Base-by-base conservation (phyloP, 208 protist species). In the Wallacemonas rigidus region DNA sequence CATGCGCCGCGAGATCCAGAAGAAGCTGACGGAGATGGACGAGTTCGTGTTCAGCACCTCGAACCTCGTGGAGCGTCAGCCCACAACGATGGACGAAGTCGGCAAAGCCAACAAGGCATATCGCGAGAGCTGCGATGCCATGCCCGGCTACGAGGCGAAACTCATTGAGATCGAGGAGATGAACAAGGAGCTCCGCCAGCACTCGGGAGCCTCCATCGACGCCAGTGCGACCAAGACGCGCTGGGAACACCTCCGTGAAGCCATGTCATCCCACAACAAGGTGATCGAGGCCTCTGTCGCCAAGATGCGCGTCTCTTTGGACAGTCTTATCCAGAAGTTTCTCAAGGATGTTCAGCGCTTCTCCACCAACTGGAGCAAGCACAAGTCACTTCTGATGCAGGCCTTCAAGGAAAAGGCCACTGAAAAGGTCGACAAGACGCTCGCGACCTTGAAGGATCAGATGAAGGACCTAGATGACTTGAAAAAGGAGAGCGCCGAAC, bases 21-120 rank as follows among this genome's bases (percentile, higher is more conserved):
- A 55, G 15, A 72, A 85, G 26, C 62, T 97, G 51, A 76, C 39
- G 11, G 81, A 94, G 3, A 83, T 98, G 40, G 92, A 98, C 48
- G 80, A 90, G 44, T 98, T 98, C 76, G 84, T 98, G 15, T 80
- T 87, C 48, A 79, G 80, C 36, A 88, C 93, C 35, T 94, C 91
- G n/a, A 97, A 96, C 75, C 75, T 92, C 15, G 88, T 98, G 62
- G 81, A 87, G 64, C 82, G 85, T 5, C 92, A 97, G 75, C 97
- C 96, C 8, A 96, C 92, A 43, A 95, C 92, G 38, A 90, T 98
- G 77, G 94, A 98, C 61, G 96, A 99, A 77, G 92, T 98, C 2
- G 93, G 92, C 1, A 69, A 88, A 74, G 91, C 90, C 6, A 96
- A 92, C 77, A 88, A 88, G 77, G 85, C 79, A 2, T 94, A 91